These are phyloP conservation scores for Xylaria hypoxylon DNA, from an alignment of 2,329 filamentous ascomycete genomes.

Conservation along the genomic window DNA sequence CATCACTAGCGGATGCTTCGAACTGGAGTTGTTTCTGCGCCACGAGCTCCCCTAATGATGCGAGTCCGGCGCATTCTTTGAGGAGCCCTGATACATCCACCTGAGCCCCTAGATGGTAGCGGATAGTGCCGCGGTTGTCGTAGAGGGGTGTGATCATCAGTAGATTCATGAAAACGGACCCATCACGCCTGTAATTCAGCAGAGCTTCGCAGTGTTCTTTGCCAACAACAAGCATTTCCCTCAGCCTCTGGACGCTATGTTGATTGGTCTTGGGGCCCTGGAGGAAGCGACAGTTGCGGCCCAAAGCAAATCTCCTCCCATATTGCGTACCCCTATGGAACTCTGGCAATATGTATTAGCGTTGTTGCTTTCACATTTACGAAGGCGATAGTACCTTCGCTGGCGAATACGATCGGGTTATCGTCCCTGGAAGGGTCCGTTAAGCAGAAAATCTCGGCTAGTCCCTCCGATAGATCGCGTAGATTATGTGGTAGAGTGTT, in stretches of 20 bases:
- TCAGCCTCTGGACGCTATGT: constrained; percentile 70
- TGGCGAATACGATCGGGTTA: constrained; percentile 82
- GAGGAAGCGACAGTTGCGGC: constrained; percentile 81
- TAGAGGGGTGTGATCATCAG: constrained; percentile 78
- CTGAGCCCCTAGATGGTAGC: constrained; percentile 78
- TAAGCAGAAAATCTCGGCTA: constrained; percentile 82
- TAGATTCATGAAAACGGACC: constrained; percentile 81
- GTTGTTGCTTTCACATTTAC: not conserved
- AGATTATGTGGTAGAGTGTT: constrained; percentile 73
- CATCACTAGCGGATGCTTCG: not conserved
- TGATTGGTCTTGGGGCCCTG: constrained; percentile 79
- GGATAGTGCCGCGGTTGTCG: constrained; percentile 73
- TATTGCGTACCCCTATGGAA: constrained; percentile 82
- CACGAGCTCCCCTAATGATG: constrained; percentile 67
- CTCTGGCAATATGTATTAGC: constrained; percentile 58
- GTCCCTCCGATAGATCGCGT: constrained; percentile 76
- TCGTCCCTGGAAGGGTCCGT: constrained; percentile 79
- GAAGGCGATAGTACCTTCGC: constrained; percentile 65
- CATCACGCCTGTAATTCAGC: constrained; percentile 81
- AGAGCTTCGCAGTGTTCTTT: constrained; percentile 79
- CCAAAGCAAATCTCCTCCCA: constrained; percentile 77
- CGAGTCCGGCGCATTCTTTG: constrained; percentile 73
- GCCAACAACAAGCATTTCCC: constrained; percentile 70
- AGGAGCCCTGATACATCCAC: constrained; percentile 77
- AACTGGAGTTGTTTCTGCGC: constrained; percentile 35